These are phyloP conservation scores for Lumnitzera littorea DNA, from an alignment of 345 rosid genomes.

Conservation along the genomic window DNA sequence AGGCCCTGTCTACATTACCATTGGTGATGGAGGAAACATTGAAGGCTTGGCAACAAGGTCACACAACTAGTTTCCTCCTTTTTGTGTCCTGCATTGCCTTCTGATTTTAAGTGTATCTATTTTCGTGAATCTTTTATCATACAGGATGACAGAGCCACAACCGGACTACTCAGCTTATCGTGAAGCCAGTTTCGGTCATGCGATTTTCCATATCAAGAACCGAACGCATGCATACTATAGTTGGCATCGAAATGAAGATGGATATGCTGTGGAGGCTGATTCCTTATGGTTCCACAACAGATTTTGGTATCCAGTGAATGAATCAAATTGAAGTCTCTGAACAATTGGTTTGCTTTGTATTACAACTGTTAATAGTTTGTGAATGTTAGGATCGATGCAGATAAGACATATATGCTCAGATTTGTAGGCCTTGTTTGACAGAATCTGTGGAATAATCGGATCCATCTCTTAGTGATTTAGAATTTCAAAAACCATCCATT, in stretches of 20 bases:
- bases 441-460: no score
- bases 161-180: constrained; percentile 83
- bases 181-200: constrained; percentile 92
- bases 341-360: not conserved
- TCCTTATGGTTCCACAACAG: constrained; percentile 75
- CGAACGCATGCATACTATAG: constrained; percentile 65
- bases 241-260: constrained; percentile 90
- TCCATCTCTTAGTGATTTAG: no score
- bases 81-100: not conserved
- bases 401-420: no score
- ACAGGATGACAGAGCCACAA: constrained; percentile 85
- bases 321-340: constrained; percentile 20
- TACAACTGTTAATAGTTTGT: not conserved
- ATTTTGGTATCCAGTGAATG: constrained; percentile 55
- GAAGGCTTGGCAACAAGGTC: constrained; percentile 61
- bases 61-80: not conserved
- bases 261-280: constrained; percentile 71
- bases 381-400: not conserved
- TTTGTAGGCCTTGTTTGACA: no score
- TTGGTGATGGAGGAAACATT: constrained; percentile 72
- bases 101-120: not conserved
- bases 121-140: not conserved
- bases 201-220: constrained; percentile 71
- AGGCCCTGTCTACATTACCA: constrained; percentile 54
- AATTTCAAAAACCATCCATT: no score